Evolutionary conservation across 495 filamentous ascomycete genomes (phyloP), one percentile per base, ranked within the genome.

Genomic region (Pseudotulostoma volvatum): DNA sequence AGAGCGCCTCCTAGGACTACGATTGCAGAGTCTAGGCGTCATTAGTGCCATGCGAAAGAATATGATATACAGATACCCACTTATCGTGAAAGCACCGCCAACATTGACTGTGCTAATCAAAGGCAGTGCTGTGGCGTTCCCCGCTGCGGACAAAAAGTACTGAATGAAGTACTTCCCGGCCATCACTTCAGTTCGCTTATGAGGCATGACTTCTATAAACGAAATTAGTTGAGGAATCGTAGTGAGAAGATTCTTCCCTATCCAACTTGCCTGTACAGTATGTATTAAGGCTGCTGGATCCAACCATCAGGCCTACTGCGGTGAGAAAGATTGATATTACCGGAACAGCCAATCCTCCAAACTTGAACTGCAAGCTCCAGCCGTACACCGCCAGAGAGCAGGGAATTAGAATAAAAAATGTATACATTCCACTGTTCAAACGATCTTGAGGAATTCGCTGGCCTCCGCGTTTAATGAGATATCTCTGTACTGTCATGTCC

Each of bases 101-200:
- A 84, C 76, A 2, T 78, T 79, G 41, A 84, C 80, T 28, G 49
- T 60, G 37, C 73, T 50, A 32, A 83, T 71, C 14, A 77, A 56
- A 9, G 79, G 79, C 41, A 79, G 74, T 5, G 70, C 62, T 1
- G 76, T 79, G 23, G 70, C 75, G 9, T 69, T 74, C 21, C 63
- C 57, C 3, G 78, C 80, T 3, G 71, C 77, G 44, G 81, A 78
- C 2, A 79, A 52, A 11, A 11, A 5, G 55, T 83, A 84, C 36
- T 79, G 69, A 16, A 81, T 60, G 43, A 79, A 68, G 49, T 82
- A 85, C 49, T 83, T 84, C 1, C 76, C 78, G 7, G 74, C 70
- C 44, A 82, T 74, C 4, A 84, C 78, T 51, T 83, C 78, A 0
- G 71, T 67, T 5, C 71, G 67, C 13, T 67, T 53, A 5, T 59